Evolutionary conservation across 176 grass and related monocot genomes (phyloP).

Genomic region (Eragrostis nindensis): DNA sequence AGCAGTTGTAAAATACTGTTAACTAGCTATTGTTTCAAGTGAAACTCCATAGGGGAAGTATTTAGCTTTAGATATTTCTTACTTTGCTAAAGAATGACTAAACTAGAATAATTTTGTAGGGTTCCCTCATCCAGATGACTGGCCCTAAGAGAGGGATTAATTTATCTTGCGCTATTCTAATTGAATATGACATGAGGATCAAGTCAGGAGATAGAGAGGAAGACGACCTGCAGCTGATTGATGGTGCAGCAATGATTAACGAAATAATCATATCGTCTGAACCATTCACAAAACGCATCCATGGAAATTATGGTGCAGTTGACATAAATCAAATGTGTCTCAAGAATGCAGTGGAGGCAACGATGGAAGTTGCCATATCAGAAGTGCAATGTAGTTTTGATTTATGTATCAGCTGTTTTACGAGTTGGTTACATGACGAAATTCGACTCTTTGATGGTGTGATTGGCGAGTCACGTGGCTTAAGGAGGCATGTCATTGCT

Average conservation of each 20-base stretch:
- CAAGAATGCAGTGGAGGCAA: neutral
- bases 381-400: constrained; percentile 3
- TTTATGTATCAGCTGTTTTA: constrained; percentile 10
- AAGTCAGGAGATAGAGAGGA: neutral
- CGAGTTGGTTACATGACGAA: neutral
- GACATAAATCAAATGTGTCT: neutral
- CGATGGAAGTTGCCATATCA: neutral
- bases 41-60: neutral
- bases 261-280: neutral
- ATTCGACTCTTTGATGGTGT: neutral
- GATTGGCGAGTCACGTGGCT: neutral
- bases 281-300: neutral
- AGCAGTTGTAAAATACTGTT: too few species aligned
- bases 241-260: neutral
- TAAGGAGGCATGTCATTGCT: neutral
- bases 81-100: too few species aligned
- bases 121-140: neutral
- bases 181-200: constrained; percentile 16
- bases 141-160: constrained; percentile 28
- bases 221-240: constrained; percentile 28
- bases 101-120: neutral
- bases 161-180: neutral
- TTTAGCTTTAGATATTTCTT: neutral
- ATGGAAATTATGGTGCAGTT: neutral
- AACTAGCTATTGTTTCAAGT: neutral